A percentile compares a stretch with the other conserved stretches of the same genome.
Conservation (phyloP, 2,329 filamentous ascomycete species). For the Cordyceps cicadae region DNA sequence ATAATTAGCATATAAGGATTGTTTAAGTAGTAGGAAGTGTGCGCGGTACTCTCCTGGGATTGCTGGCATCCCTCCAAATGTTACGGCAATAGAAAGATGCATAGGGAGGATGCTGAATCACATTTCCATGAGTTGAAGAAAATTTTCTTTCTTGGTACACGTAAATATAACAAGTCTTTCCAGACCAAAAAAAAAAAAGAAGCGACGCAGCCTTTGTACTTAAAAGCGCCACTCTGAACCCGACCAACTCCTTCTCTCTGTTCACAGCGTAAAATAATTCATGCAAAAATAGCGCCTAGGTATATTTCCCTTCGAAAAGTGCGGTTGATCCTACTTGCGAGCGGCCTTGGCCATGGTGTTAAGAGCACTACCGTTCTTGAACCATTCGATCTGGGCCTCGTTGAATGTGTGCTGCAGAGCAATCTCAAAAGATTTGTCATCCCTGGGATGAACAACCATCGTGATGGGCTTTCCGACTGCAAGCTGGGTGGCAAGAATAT, state of each 20-base stretch:
- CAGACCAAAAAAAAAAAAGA: constrained; percentile 2
- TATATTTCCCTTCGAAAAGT: background rate
- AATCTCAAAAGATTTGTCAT: constrained; percentile 72
- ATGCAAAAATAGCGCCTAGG: constrained; percentile 10
- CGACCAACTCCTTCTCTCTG: constrained; percentile 6
- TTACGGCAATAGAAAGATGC: too few relatives aligned
- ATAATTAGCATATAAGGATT: too few relatives aligned
- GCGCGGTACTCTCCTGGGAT: too few relatives aligned
- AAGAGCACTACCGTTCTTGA: constrained; percentile 92
- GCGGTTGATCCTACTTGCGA: constrained; percentile 23
- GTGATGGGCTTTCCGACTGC: constrained; percentile 89
- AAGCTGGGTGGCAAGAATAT: constrained; percentile 81
- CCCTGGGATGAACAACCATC: constrained; percentile 83
- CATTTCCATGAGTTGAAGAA: too few relatives aligned
- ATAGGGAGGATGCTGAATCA: too few relatives aligned
- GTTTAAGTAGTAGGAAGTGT: too few relatives aligned
- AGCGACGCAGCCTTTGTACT: background rate
- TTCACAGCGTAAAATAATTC: background rate
- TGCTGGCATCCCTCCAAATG: too few relatives aligned
- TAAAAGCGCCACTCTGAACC: background rate
- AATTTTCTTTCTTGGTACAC: constrained; percentile 3
- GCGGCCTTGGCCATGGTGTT: constrained; percentile 90
- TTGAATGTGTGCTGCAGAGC: constrained; percentile 95
- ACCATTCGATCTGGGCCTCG: constrained; percentile 96
- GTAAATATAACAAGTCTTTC: constrained; percentile 8